Percentiles rank a stretch among this genome's conserved stretches.
These are phyloP conservation scores for Linum trigynum DNA, from an alignment of 345 rosid species.

Conservation along the genomic window DNA sequence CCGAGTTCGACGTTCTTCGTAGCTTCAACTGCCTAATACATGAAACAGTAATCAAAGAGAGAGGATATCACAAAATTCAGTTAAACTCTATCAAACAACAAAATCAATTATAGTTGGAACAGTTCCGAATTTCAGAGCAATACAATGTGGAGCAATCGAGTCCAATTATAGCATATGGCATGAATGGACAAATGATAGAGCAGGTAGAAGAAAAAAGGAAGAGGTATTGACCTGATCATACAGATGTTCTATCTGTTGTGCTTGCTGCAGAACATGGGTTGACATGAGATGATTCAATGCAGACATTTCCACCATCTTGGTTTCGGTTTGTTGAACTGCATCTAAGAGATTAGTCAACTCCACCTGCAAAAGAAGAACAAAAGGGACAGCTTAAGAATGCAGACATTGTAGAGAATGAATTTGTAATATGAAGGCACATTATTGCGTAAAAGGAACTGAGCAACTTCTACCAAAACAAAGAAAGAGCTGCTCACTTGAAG, in stretches of 20 bases:
- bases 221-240: conserved; percentile 66
- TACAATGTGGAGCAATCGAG: not conserved
- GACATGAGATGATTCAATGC: conserved; percentile 93
- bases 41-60: conserved; percentile 7
- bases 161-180: not conserved
- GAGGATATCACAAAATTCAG: not conserved
- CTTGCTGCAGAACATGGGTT: conserved; percentile 89
- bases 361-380: conserved; percentile 38
- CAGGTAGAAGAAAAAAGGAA: not conserved
- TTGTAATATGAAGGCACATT: not conserved
- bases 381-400: conserved; percentile 13
- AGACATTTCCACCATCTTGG: conserved; percentile 98
- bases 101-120: not conserved
- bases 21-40: conserved; percentile 74
- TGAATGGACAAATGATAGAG: not conserved
- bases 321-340: conserved; percentile 78
- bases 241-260: conserved; percentile 76
- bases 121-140: not conserved
- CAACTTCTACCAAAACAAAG: conserved; percentile 4
- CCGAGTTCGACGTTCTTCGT: conserved; percentile 83
- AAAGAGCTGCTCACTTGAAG: conserved; percentile 55
- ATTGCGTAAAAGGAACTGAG: not conserved
- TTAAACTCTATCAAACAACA: not conserved
- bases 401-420: conserved; percentile 1
- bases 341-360: conserved; percentile 81